Evolutionary conservation across 2,329 filamentous ascomycete species (phyloP), one percentile per base, ranked within the genome.

Genomic region (Delphinella strobiligena): DNA sequence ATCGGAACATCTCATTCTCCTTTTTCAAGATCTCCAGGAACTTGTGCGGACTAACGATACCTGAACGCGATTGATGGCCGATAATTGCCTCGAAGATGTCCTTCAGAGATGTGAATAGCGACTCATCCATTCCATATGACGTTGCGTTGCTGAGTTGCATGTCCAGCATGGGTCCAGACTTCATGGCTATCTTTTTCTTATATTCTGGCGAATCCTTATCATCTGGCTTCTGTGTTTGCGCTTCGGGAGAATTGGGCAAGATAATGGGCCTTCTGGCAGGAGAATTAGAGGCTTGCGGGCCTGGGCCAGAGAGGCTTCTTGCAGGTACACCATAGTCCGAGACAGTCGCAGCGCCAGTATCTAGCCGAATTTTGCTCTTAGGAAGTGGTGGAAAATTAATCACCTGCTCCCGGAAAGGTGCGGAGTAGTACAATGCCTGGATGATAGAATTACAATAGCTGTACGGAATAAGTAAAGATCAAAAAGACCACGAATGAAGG

Each of bases 391-490:
- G 89, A 55, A 93, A 98, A 55, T 83, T 88, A 61, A 98, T 78
- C 50, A 98, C 86, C 55, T 89, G 78, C 66, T 95, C 82, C 63
- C 91, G 84, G 61, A 98, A 98, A 22, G 85, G 78, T 33, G 86
- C 81, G 15, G 89, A 95, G 66, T 93, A 94, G 66, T 93, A 98
- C 42, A 98, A 77, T 53, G 87, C 93, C 67, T 98, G 91, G 43
- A 98, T 75, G 54, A 98, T 94, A 11, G 91, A 98, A 63, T 98
- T 98, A 67, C 86, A 94, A 64, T 98, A 98, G 61, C 89, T 96
- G 62, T 38, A 33, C 12, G 38, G 19, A 7, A 27, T 40, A 29
- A 42, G 36, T 35, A 19, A 19, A 2, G 4, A n/a, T 27, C 22
- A 7, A 12, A 7, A 27, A 7, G 12, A 19, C 32, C n/a, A 36